Percentiles rank a stretch among this genome's conserved stretches.
Evolutionary conservation across 139 green algal species (phyloP).

Genomic region (Choricystis sp.): DNA sequence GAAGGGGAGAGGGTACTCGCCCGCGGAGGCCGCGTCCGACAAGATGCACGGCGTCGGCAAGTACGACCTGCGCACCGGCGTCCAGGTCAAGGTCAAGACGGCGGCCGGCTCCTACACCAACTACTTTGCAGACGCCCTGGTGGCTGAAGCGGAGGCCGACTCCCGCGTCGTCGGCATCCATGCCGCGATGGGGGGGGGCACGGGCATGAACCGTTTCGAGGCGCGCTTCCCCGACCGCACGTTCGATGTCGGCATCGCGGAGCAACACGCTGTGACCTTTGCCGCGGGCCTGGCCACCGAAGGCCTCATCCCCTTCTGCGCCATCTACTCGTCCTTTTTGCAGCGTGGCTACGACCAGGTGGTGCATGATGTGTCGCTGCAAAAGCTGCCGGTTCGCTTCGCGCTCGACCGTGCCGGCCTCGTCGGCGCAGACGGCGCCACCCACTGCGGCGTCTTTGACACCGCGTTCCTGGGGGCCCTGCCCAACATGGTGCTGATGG

Average conservation of each 20-base stretch:
- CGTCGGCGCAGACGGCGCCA: conserved; percentile 93
- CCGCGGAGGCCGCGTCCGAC: conserved; percentile 82
- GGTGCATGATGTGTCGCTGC: conserved; percentile 92
- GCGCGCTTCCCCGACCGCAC: conserved; percentile 64
- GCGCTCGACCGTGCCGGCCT: conserved; percentile 94
- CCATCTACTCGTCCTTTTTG: conserved; percentile 98
- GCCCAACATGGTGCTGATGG: conserved; percentile 96
- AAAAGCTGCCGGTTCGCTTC: conserved; percentile 97
- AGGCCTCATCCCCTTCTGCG: conserved; percentile 80
- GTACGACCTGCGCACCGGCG: conserved; percentile 83
- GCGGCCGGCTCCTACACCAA: conserved; percentile 78
- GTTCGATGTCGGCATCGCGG: conserved; percentile 97
- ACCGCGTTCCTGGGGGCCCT: conserved; percentile 91
- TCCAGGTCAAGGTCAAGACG: conserved; percentile 64
- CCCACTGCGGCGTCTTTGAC: conserved; percentile 88
- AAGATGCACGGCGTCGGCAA: conserved; percentile 96
- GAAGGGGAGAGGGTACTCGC: conserved; percentile 90
- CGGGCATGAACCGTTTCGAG: conserved; percentile 70
- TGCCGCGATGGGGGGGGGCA: conserved; percentile 96
- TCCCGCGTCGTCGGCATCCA: conserved; percentile 83
- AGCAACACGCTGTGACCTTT: conserved; percentile 97
- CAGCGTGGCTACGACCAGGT: conserved; percentile 95
- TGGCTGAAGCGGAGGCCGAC: conserved; percentile 85
- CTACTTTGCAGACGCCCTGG: conserved; percentile 93
- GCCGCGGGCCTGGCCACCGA: conserved; percentile 85